Conservation (phyloP, 768 basidiomycete genomes). For the Coprinopsis strossmayeri region DNA sequence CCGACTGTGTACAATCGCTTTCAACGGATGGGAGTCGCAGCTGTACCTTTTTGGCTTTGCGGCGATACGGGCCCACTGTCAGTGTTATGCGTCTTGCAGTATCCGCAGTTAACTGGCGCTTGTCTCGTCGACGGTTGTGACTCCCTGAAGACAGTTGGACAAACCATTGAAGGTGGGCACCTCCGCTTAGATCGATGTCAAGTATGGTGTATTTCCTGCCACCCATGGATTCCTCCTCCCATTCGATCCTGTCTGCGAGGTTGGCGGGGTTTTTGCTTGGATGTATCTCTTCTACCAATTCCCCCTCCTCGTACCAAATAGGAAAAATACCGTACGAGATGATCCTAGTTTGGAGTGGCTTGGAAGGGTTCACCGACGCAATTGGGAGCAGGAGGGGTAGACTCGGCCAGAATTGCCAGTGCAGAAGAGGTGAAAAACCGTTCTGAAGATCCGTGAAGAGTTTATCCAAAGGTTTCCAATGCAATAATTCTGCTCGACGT, state of each 20-base stretch:
- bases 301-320: too few relatives aligned
- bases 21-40: conserved; percentile 1
- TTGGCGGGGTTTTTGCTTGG: too few relatives aligned
- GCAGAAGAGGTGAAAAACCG: not conserved
- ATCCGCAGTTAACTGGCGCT: not conserved
- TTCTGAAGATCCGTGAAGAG: conserved; percentile 21
- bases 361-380: not conserved
- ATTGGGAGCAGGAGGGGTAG: not conserved
- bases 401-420: not conserved
- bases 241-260: too few relatives aligned
- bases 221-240: too few relatives aligned
- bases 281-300: too few relatives aligned
- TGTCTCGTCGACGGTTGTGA: too few relatives aligned
- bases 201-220: too few relatives aligned
- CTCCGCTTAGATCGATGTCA: too few relatives aligned
- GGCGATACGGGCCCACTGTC: not conserved
- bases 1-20: conserved; percentile 9
- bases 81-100: not conserved
- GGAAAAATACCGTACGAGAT: too few relatives aligned
- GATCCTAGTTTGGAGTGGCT: too few relatives aligned
- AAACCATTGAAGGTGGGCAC: too few relatives aligned
- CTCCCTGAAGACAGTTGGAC: too few relatives aligned
- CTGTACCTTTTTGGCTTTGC: not conserved
- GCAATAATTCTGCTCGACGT: conserved; percentile 15
- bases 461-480: conserved; percentile 21